Percentiles rank a stretch among this genome's conserved stretches.
Conservation (phyloP, 1,284 basidiomycete genomes). For the Microbotryum scabiosae region DNA sequence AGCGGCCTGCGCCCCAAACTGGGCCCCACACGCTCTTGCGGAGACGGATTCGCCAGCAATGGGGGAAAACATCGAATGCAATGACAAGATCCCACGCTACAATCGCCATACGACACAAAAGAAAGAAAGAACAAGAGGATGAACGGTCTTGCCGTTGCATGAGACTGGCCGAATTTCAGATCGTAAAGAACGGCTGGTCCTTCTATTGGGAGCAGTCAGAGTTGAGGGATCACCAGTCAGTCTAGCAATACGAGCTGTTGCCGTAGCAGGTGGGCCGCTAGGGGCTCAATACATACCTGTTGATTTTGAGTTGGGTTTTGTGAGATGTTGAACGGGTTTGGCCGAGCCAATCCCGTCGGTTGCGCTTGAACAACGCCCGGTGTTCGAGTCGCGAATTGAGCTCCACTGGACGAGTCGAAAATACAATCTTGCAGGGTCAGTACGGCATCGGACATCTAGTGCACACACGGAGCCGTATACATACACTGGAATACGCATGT, state of each 20-base stretch:
- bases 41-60: too few relatives aligned
- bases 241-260: constrained; percentile 9
- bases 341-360: constrained; percentile 21
- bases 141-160: too few relatives aligned
- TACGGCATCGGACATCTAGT: neutral
- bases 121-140: too few relatives aligned
- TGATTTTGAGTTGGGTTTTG: too few relatives aligned
- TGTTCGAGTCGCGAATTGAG: constrained; percentile 9
- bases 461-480: neutral
- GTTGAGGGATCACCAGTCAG: neutral
- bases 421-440: neutral
- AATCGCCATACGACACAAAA: too few relatives aligned
- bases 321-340: constrained; percentile 20
- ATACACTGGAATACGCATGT: constrained; percentile 48
- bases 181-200: constrained; percentile 20
- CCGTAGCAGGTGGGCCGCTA: neutral
- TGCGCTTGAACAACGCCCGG: constrained; percentile 8
- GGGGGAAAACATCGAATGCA: too few relatives aligned
- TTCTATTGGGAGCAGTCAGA: neutral
- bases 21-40: too few relatives aligned
- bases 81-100: too few relatives aligned
- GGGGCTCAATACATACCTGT: too few relatives aligned
- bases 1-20: too few relatives aligned
- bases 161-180: neutral
- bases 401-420: neutral